Conservation (phyloP, 352 stramenopile species). For the Pythium dissimile region DNA sequence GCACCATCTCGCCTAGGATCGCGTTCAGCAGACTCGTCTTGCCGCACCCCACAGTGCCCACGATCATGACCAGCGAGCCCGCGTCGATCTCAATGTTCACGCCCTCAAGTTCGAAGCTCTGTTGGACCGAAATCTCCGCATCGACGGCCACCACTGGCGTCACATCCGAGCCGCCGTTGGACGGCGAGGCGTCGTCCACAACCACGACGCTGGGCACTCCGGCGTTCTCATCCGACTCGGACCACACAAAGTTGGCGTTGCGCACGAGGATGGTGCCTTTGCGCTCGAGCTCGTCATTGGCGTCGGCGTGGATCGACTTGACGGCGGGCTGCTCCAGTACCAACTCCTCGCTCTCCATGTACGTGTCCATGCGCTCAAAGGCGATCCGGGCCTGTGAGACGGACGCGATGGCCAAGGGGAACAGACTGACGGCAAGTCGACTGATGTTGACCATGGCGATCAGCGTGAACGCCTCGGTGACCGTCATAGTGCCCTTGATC, state of each 20-base stretch:
- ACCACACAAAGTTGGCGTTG: conserved; percentile 26
- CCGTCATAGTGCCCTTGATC: conserved; percentile 29
- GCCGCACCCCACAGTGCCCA: conserved; percentile 37
- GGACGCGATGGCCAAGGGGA: conserved; percentile 24
- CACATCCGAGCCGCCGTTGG: not conserved
- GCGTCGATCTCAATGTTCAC: conserved; percentile 57
- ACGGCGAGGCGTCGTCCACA: conserved; percentile 1
- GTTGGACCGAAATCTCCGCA: conserved; percentile 10
- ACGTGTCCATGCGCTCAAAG: conserved; percentile 23
- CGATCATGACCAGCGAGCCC: conserved; percentile 51
- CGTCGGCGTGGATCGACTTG: not conserved
- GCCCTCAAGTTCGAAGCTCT: conserved; percentile 27
- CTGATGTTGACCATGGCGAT: conserved; percentile 64
- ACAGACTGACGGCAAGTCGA: conserved; percentile 31
- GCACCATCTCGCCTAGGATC: conserved; percentile 38
- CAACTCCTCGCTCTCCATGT: conserved; percentile 27
- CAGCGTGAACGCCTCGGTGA: conserved; percentile 53
- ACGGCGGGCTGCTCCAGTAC: conserved; percentile 25
- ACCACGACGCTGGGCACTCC: conserved; percentile 28
- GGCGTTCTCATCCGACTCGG: not conserved
- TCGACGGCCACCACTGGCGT: conserved; percentile 2
- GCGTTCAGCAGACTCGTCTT: conserved; percentile 44
- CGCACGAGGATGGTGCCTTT: conserved; percentile 15
- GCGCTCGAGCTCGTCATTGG: not conserved
- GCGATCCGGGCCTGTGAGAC: conserved; percentile 26